Conservation (phyloP, 2,329 filamentous ascomycete species). For the Xylariaceae sp. region DNA sequence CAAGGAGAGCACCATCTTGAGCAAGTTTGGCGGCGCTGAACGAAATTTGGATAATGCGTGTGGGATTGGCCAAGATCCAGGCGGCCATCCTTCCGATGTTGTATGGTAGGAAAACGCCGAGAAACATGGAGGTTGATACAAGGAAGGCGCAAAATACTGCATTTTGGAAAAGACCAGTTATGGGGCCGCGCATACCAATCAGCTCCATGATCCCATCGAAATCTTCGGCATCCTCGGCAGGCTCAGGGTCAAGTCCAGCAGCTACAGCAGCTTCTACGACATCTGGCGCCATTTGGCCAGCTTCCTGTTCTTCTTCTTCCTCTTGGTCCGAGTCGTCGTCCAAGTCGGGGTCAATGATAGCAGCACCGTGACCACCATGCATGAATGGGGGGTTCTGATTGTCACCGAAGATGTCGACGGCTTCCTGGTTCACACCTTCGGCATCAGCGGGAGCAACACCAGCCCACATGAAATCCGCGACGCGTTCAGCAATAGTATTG, state of each 20-base stretch:
- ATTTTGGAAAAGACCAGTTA: constrained; percentile 87
- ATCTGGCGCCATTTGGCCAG: constrained; percentile 46
- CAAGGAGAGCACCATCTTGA: constrained; percentile 67
- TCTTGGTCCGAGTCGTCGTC: constrained; percentile 25
- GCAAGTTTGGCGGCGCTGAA: constrained; percentile 72
- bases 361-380: constrained; percentile 33
- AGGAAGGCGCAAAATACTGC: constrained; percentile 89
- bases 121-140: constrained; percentile 77
- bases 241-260: constrained; percentile 67
- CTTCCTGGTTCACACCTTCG: constrained; percentile 43
- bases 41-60: constrained; percentile 66
- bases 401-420: constrained; percentile 56
- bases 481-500: constrained; percentile 37
- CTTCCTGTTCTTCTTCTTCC: constrained; percentile 30
- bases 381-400: constrained; percentile 36
- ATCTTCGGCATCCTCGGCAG: constrained; percentile 82
- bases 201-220: constrained; percentile 94
- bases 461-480: constrained; percentile 60
- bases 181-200: constrained; percentile 89
- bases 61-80: constrained; percentile 72
- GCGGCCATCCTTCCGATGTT: constrained; percentile 82
- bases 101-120: constrained; percentile 87
- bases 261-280: constrained; percentile 60
- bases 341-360: constrained; percentile 22
- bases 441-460: constrained; percentile 41